Percentiles rank a stretch among this genome's conserved stretches.
Conservation (phyloP, 768 basidiomycete species). For the Tricholoma terreum region DNA sequence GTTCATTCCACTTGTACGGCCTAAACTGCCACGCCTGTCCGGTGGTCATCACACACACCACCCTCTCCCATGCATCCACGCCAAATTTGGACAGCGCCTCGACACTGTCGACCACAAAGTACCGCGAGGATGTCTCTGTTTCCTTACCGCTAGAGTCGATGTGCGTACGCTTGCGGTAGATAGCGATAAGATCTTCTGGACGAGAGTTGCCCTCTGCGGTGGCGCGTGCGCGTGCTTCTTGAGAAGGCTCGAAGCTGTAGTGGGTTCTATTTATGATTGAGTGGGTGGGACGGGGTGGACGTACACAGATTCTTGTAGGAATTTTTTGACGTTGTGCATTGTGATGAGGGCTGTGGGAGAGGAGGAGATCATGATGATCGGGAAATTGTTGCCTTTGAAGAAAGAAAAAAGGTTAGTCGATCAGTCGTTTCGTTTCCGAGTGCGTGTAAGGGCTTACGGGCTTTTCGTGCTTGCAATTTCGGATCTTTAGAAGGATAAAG, state of each 20-base stretch:
- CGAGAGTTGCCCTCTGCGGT: slow-evolving; percentile 67
- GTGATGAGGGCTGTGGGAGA: slow-evolving; percentile 93
- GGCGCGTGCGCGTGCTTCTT: slow-evolving; percentile 68
- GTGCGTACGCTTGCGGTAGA: slow-evolving; percentile 78
- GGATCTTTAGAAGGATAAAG: slow-evolving; percentile 36
- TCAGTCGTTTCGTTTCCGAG: not conserved
- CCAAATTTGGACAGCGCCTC: slow-evolving; percentile 93
- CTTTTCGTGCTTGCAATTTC: slow-evolving; percentile 66
- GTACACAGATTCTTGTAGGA: slow-evolving; percentile 85
- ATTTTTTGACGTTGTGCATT: slow-evolving; percentile 95
- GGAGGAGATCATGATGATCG: slow-evolving; percentile 97
- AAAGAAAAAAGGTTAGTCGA: not conserved
- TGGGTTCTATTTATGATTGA: not conserved
- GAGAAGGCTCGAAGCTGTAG: slow-evolving; percentile 67
- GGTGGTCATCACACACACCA: slow-evolving; percentile 97
- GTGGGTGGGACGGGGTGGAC: slow-evolving; percentile 18
- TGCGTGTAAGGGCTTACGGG: slow-evolving; percentile 45
- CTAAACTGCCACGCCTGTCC: slow-evolving; percentile 98
- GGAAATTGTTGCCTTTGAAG: slow-evolving; percentile 65
- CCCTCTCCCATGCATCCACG: slow-evolving; percentile 92
- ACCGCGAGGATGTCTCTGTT: slow-evolving; percentile 54
- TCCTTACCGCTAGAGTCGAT: slow-evolving; percentile 67
- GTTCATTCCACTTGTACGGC: slow-evolving; percentile 96
- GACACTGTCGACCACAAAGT: slow-evolving; percentile 88
- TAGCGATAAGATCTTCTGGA: slow-evolving; percentile 82